These are phyloP conservation scores for Fusarium globosum DNA, from an alignment of 2,329 filamentous ascomycete species.

Conservation along the genomic window DNA sequence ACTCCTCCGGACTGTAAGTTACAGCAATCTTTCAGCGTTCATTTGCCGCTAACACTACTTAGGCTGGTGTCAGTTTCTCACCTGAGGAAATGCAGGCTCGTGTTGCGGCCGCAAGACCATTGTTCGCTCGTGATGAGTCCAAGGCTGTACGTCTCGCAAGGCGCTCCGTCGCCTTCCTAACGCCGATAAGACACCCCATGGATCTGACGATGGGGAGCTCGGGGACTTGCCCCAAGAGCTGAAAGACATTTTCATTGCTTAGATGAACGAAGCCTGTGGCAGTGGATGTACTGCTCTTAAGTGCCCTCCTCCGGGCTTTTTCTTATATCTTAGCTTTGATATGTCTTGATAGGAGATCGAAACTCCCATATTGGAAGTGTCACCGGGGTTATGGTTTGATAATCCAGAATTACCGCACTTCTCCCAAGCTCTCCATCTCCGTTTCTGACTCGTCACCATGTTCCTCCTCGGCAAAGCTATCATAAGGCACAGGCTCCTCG, in stretches of 20 bases:
- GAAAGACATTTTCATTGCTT: accelerated
- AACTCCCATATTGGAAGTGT: too few relatives aligned
- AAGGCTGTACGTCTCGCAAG: neutral
- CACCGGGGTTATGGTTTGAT: too few relatives aligned
- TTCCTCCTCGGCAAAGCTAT: neutral
- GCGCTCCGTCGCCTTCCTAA: neutral
- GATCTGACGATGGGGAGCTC: accelerated
- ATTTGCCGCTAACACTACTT: too few relatives aligned
- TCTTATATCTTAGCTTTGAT: too few relatives aligned
- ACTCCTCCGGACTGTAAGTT: neutral
- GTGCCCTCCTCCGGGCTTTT: too few relatives aligned
- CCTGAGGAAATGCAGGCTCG: too few relatives aligned
- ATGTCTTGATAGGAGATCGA: too few relatives aligned
- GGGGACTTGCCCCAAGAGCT: neutral
- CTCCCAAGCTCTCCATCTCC: neutral
- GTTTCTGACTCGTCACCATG: neutral
- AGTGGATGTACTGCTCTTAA: neutral
- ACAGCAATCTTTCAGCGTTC: accelerated
- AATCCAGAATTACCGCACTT: neutral
- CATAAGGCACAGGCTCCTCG: neutral
- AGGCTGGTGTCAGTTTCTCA: too few relatives aligned
- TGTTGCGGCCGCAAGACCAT: neutral
- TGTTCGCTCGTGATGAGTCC: neutral
- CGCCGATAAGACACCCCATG: neutral
- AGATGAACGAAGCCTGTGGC: neutral